Percentiles rank a stretch among this genome's conserved stretches.
phyloP scores from a whole-genome alignment of 1,284 basidiomycete species.

The Ganoderma lingzhi region DNA sequence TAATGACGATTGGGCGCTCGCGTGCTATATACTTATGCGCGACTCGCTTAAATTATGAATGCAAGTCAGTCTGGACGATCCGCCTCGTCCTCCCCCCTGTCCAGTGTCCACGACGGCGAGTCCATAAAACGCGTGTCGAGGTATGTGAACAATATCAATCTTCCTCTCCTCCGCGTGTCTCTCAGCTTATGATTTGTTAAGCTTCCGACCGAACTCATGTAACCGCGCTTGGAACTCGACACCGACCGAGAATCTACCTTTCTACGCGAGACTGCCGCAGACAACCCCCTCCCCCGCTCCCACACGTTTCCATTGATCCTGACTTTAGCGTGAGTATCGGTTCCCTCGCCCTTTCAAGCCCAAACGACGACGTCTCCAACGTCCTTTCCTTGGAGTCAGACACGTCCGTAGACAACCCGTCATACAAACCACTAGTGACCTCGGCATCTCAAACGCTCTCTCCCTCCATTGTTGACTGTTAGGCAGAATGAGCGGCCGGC shows the following conservation, averaged over 20 bases:
- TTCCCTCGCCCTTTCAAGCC: background rate
- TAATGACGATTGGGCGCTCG: slow-evolving; percentile 16
- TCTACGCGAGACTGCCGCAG: slow-evolving; percentile 29
- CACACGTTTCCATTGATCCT: slow-evolving; percentile 5
- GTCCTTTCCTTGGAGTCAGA: background rate
- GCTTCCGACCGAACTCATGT: background rate
- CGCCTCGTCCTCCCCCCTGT: background rate
- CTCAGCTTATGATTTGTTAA: background rate
- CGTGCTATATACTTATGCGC: background rate
- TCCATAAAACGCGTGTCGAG: background rate
- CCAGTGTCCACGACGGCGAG: background rate
- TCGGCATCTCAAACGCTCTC: background rate
- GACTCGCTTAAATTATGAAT: too few species aligned
- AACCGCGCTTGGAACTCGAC: slow-evolving; percentile 14
- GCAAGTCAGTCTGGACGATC: background rate
- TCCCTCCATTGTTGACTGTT: background rate
- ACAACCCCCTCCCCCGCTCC: slow-evolving; percentile 1
- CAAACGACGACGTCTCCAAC: background rate
- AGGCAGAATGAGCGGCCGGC: slow-evolving; percentile 49
- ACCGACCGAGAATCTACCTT: slow-evolving; percentile 20
- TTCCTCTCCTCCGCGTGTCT: background rate
- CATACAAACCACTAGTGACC: background rate
- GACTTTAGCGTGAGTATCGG: slow-evolving; percentile 21
- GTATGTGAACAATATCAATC: background rate
- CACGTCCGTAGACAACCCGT: background rate